Conservation (phyloP, 805 yeast genomes). For the Barnettozyma vustinii region DNA sequence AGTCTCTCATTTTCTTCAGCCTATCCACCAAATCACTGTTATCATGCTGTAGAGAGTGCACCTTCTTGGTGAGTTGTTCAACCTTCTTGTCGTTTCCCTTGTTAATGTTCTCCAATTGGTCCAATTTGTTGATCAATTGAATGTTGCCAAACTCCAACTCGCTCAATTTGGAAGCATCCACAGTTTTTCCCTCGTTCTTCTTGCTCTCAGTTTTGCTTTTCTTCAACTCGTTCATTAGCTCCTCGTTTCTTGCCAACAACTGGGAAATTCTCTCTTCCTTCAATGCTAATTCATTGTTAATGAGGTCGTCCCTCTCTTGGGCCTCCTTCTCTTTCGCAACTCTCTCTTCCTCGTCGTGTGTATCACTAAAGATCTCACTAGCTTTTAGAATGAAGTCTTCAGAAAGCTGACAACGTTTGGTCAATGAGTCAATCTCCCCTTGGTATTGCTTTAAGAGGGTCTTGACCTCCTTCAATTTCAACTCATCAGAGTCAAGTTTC, state of each 20-base stretch:
- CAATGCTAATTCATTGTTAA: constrained; percentile 58
- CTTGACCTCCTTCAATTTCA: constrained; percentile 61
- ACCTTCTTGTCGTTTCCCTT: constrained; percentile 13
- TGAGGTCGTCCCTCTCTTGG: constrained; percentile 42
- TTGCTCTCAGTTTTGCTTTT: constrained; percentile 39
- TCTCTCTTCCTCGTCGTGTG: constrained; percentile 32
- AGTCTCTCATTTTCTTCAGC: constrained; percentile 53
- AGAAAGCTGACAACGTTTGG: constrained; percentile 68
- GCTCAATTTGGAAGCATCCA: constrained; percentile 38
- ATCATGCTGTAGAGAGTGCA: constrained; percentile 41
- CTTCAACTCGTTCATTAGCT: constrained; percentile 60
- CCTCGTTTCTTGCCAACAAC: constrained; percentile 74
- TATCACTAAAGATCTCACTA: background rate
- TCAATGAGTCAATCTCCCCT: constrained; percentile 77
- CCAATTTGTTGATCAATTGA: constrained; percentile 50
- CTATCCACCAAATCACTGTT: constrained; percentile 43
- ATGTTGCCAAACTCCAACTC: constrained; percentile 70
- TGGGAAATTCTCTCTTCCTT: constrained; percentile 70
- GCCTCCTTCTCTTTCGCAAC: constrained; percentile 43
- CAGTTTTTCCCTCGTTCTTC: constrained; percentile 37
- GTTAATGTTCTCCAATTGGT: constrained; percentile 36
- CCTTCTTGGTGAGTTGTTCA: constrained; percentile 24
- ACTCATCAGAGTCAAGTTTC: constrained; percentile 54
- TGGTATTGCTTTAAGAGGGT: constrained; percentile 73
- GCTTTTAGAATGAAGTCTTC: constrained; percentile 71